These are phyloP conservation scores for Pythium guiyangense DNA, from an alignment of 352 stramenopile species.

Conservation along the genomic window DNA sequence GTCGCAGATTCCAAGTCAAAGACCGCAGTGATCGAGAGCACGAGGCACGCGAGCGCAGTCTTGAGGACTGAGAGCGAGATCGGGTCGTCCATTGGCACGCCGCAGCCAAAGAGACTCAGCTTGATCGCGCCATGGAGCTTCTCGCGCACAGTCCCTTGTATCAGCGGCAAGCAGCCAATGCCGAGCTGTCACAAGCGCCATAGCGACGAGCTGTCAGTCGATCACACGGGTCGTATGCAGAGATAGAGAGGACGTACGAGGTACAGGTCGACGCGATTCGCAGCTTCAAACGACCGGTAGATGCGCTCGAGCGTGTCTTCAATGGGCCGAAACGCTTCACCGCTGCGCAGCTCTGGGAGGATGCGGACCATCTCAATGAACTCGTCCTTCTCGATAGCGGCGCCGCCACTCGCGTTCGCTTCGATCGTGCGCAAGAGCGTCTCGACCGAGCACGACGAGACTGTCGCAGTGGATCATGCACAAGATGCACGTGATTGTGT, in stretches of 20 bases:
- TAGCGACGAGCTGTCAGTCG: neutral
- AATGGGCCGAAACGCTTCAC: conserved; percentile 58
- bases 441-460: conserved; percentile 39
- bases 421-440: conserved; percentile 31
- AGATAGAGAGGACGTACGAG: conserved; percentile 24
- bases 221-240: neutral
- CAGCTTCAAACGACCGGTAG: conserved; percentile 55
- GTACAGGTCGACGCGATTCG: conserved; percentile 52
- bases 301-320: conserved; percentile 64
- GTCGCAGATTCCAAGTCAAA: conserved; percentile 61
- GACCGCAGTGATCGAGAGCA: conserved; percentile 51
- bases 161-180: conserved; percentile 44
- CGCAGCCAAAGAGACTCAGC: conserved; percentile 42
- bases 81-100: conserved; percentile 20
- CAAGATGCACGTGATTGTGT: neutral
- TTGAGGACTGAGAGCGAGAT: conserved; percentile 36
- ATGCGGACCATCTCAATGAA: conserved; percentile 56
- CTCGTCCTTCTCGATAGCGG: conserved; percentile 37
- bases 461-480: conserved; percentile 7
- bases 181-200: conserved; percentile 28
- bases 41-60: conserved; percentile 38
- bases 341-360: conserved; percentile 44
- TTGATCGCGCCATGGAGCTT: conserved; percentile 60
- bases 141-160: conserved; percentile 41
- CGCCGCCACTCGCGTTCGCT: conserved; percentile 18